Base-by-base conservation (phyloP, 2,329 filamentous ascomycete species). In the Fusarium brevicatenulatum region DNA sequence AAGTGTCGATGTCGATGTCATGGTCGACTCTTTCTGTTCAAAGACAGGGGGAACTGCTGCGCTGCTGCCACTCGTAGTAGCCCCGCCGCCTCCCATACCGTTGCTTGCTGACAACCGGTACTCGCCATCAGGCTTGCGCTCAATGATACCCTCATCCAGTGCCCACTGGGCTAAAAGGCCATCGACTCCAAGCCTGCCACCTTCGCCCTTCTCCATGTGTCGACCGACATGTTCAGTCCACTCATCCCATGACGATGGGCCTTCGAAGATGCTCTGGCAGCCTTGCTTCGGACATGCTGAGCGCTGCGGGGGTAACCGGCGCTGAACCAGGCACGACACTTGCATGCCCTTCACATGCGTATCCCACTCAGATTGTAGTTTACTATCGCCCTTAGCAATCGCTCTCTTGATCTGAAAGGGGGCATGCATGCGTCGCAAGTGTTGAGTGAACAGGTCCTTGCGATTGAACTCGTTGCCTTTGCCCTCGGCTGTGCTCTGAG, bases 381-480 rank as follows among this genome's bases (percentile, higher is more conserved):
- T 89, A 76, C 83, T 87, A 73, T 91, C 89, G 2, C 85, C 85
- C 76, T 91, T 90, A 32, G 85, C 83, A 23, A 88, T 82, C 15
- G 87, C 82, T 76, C 89, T 86, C 77, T 90, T 88, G 77, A 89
- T 91, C 77, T 90, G 86, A 46, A 90, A 89, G 1, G 92, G 91
- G 0, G 92, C 91, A 77, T 99, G 96, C 95, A 98, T 98, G 52
- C 95, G 93, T 19, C 95, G 92, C 19, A 97, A 88, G 78, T 99
- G 95, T 79, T 98, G 95, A 0, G 94, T 95, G 81, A 98, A 99
- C 18, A 99, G 89, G 79, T 98, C 95, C 81, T 97, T 98, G 77
- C 95, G 92, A 81, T 98, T 98, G 82, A 98, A 98, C 80, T 92
- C 90, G 69, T 90, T 90, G 8, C 87, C 88, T 71, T 88, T 90